Conservation (phyloP, 2,329 filamentous ascomycete species). For the Fusarium albosuccineum region DNA sequence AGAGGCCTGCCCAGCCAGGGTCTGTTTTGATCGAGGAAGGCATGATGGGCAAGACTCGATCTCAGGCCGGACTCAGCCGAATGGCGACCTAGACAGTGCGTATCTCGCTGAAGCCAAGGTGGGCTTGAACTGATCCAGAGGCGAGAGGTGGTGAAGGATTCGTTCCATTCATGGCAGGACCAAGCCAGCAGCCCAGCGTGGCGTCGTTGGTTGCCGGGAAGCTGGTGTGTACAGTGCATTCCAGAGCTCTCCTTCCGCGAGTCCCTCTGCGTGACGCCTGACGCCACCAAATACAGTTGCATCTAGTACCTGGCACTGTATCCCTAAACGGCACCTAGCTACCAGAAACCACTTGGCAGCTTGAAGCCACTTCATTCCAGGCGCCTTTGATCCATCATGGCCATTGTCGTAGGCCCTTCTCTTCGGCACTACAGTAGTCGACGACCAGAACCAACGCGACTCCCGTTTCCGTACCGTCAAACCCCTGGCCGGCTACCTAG, state of each 20-base stretch:
- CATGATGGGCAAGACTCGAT: constrained; percentile 7
- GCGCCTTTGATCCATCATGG: constrained; percentile 6
- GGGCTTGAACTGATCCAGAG: neutral
- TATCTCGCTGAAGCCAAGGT: neutral
- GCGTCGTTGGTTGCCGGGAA: neutral
- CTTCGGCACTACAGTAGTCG: neutral
- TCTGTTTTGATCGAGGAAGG: constrained; percentile 3
- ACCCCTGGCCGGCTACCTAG: neutral
- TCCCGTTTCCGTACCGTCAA: constrained; percentile 1
- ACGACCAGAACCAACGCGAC: neutral
- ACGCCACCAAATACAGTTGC: neutral
- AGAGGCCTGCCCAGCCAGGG: constrained; percentile 9
- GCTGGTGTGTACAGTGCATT: constrained; percentile 1
- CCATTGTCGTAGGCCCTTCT: constrained; percentile 7
- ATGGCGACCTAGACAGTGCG: neutral
- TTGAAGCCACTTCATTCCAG: constrained; percentile 34
- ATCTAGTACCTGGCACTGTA: neutral
- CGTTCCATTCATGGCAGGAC: constrained; percentile 9
- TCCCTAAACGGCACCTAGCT: neutral
- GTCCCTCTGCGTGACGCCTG: no score
- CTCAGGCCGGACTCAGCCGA: constrained; percentile 9
- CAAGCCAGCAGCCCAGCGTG: constrained; percentile 5
- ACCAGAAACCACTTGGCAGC: constrained; percentile 6
- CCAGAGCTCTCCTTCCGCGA: neutral
- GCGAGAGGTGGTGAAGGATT: neutral